Base-by-base conservation (phyloP, 139 green algal species). In the Microglena sp. region DNA sequence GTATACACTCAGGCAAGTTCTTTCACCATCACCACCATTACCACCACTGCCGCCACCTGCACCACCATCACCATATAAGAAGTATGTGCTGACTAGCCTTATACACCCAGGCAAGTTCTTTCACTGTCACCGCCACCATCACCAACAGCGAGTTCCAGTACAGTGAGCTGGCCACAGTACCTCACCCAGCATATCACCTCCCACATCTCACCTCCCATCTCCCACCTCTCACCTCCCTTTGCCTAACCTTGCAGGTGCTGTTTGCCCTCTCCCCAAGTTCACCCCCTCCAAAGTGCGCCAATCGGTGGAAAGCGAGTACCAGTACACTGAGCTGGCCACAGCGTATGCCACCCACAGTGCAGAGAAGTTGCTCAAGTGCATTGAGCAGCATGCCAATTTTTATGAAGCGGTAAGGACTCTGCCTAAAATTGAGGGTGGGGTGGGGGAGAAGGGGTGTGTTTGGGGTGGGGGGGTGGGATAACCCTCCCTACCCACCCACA, bases 21-120 rank as follows among this genome's bases (percentile, higher is more conserved):
- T n/a, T n/a, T 18, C 68, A 77, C 45, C 90, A 92, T 69, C 66
- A 75, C 46, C 87, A 89, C 45, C 6, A 46, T 0, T 68, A 79
- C 1, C 90, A 91, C 0, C 62, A 94, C 44, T 73, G 89, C 57
- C 77, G 94, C 62, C 70, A 91, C 5, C 67, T 92, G 65, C 70
- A 84, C 80, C 1, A 60, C 97, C 34, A 90, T 86, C 0, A 83
- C 86, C 0, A n/a, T n/a, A n/a, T n/a, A n/a, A n/a, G 33, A 35
- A 29, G 40, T n/a, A 18, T 11, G 40, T 50, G 11, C 40, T n/a
- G 40, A 50, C 18, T 15, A 50, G 40, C 18, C 11, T 50, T 50
- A n/a, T 50, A 50, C 18, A n/a, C 18, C 18, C 40, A 50, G 18
- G 18, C 11, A 50, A 50, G 40, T 11, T 15, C 11, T 11, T 50